These are phyloP conservation scores for Fusarium hostae DNA, from an alignment of 2,329 filamentous ascomycete genomes.

Conservation along the genomic window DNA sequence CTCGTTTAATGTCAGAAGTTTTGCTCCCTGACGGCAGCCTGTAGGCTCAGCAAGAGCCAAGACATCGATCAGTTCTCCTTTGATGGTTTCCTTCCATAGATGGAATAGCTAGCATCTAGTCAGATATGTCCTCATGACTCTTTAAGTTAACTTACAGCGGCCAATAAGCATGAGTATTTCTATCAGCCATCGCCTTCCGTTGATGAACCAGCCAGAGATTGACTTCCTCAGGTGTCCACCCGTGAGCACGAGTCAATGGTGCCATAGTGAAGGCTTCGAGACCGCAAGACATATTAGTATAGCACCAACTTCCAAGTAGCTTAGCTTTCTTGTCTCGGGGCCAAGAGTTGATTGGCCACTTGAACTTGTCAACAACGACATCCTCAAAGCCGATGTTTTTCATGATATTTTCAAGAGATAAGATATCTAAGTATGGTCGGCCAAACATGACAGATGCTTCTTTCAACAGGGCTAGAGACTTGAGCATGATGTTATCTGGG, in stretches of 20 bases:
- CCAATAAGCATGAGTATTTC: conserved; percentile 23
- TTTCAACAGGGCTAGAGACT: conserved; percentile 33
- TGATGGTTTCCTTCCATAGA: conserved; percentile 12
- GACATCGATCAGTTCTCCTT: not conserved
- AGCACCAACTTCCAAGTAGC: conserved; percentile 30
- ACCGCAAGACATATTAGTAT: conserved; percentile 18
- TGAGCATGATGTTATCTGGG: conserved; percentile 27
- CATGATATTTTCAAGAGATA: conserved; percentile 24
- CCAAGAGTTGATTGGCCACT: conserved; percentile 38
- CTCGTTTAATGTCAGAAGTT: not conserved
- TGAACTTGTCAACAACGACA: conserved; percentile 23
- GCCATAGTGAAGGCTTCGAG: conserved; percentile 38
- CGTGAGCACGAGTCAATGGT: conserved; percentile 24
- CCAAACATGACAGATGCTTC: conserved; percentile 42
- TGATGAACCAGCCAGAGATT: conserved; percentile 22
- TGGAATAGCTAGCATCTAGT: conserved; percentile 4
- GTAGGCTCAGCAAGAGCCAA: no score
- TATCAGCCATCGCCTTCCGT: conserved; percentile 22
- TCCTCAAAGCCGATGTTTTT: conserved; percentile 35
- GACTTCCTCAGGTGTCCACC: conserved; percentile 21
- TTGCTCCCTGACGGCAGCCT: not conserved
- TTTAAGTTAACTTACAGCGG: conserved; percentile 10
- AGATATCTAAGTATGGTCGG: conserved; percentile 25
- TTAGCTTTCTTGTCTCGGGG: conserved; percentile 29
- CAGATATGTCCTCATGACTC: not conserved